Evolutionary conservation across 345 rosid genomes (phyloP), one percentile per base, ranked within the genome.

Genomic region (Camelina laxa): DNA sequence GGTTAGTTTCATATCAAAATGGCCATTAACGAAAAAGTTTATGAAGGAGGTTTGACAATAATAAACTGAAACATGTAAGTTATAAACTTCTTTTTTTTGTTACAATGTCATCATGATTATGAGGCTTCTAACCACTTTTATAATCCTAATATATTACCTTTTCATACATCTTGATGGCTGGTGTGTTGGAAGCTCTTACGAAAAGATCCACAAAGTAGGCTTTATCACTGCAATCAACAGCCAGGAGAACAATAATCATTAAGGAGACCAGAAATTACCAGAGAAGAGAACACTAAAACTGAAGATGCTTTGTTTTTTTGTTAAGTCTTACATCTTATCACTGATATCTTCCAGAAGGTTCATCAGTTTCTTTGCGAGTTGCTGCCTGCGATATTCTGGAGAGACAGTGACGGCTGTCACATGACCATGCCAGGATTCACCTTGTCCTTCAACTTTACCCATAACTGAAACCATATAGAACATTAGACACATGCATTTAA

Each of bases 401-500:
- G 97, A 86, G 31, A 92, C 97, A 20, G 99, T 92, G 30, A 92
- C 97, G 2, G 98, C 99, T 14, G 97, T 96, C 15, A 92, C 98
- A 75, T 89, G 99, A 45, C 99, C 98, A 67, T 96, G 98, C 98
- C 98, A 96, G 6, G 96, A 92, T 78, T 92, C 98, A 62, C 98
- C 99, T 27, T 91, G 97, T 60, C 97, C 99, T 87, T 92, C 97
- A 20, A 91, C 95, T 74, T 96, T 92, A 36, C 97, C 97, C 98
- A 96, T 92, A 54, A 91, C 98, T 89, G 84, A 69, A 78, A 22
- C 70, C 79, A 60, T 60, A 53, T 30, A 9, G 65, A 44, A 49
- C 9, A 77, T 73, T 35, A 59, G 57, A 68, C 70, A 27, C 55
- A 13, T 0, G 42, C 57, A n/a, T 12, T 75, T 13, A 11, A 15